A percentile compares a stretch with the other conserved stretches of the same genome.
Conservation (phyloP, 345 rosid species). For the Hibiscus mutabilis region DNA sequence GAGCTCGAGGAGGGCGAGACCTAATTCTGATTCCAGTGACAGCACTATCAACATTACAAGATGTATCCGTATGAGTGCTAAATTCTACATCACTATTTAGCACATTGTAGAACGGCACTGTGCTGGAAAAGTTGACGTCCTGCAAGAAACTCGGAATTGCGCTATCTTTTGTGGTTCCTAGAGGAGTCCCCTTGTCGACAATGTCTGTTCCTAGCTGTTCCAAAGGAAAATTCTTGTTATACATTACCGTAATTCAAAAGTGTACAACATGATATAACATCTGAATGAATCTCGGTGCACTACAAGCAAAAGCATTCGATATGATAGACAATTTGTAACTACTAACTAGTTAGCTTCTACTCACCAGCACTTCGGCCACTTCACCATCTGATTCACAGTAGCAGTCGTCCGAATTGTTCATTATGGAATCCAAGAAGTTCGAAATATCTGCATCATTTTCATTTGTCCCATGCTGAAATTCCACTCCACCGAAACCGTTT, state of each 20-base stretch:
- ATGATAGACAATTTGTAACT: neutral
- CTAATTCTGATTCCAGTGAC: slow-evolving; percentile 41
- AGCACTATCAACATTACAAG: slow-evolving; percentile 14
- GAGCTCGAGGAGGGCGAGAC: slow-evolving; percentile 29
- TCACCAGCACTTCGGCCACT: slow-evolving; percentile 18
- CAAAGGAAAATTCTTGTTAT: neutral
- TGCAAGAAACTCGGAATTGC: neutral
- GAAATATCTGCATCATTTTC: neutral
- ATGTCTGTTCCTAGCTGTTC: slow-evolving; percentile 18
- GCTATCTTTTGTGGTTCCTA: neutral
- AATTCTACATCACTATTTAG: neutral
- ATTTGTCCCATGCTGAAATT: neutral
- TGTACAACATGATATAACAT: neutral
- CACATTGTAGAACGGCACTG: slow-evolving; percentile 9
- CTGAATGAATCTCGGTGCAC: neutral
- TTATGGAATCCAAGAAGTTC: neutral
- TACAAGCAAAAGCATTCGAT: neutral
- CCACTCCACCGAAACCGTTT: neutral
- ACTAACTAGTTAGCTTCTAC: slow-evolving; percentile 15
- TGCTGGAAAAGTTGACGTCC: slow-evolving; percentile 9
- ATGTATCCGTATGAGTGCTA: slow-evolving; percentile 7
- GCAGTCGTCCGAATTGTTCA: neutral
- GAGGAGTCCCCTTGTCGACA: neutral
- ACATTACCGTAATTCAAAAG: neutral
- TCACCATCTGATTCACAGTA: slow-evolving; percentile 10